Evolutionary conservation across 371 early-diverging fungal species (phyloP), one percentile per base, ranked within the genome.

Genomic region (Neoconidiobolus thromboides): DNA sequence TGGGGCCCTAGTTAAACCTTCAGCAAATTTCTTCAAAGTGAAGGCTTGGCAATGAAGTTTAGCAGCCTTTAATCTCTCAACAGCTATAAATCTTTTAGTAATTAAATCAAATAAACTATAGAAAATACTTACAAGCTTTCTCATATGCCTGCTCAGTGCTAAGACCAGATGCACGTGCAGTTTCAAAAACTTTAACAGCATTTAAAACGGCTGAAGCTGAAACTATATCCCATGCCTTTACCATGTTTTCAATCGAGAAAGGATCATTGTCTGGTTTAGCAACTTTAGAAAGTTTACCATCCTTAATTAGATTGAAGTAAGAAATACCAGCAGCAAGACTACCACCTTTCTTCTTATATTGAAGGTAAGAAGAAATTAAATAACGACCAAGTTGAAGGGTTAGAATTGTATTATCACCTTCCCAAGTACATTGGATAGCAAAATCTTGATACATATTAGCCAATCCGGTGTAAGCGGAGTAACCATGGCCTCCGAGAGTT

Each of bases 401-500:
- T 63, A 89, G 67, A 15, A 88, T 69, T 61, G 80, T 85, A 69
- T 88, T 88, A 63, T 89, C 89, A 40, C 89, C 89, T 66, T 89
- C 89, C 85, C 85, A 85, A 43, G 86, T 87, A 40, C 77, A 82
- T 61, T 83, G 82, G 2, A 89, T 85, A 10, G 68, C 72, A 62
- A 77, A 74, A 58, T 85, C 80, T 67, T 76, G 81, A 60, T 81
- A 80, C 62, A 85, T 76, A 48, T 78, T 72, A 12, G 82, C 77
- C 14, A 92, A 69, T 0, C 90, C 89, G n/a, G 83, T 83, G 69
- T 82, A 84, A 50, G 77, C 64, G 38, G 83, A 80, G 65, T 81
- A 93, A 1, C 91, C 92, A 60, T 91, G 89, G 10, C 93, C 93
- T 63, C 93, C 93, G 61, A 87, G 85, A 36, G 86, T 80, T 26